A percentile compares a stretch with the other conserved stretches of the same genome.
These are phyloP conservation scores for Aspergillus nanangensis DNA, from an alignment of 495 filamentous ascomycete species.

Conservation along the genomic window DNA sequence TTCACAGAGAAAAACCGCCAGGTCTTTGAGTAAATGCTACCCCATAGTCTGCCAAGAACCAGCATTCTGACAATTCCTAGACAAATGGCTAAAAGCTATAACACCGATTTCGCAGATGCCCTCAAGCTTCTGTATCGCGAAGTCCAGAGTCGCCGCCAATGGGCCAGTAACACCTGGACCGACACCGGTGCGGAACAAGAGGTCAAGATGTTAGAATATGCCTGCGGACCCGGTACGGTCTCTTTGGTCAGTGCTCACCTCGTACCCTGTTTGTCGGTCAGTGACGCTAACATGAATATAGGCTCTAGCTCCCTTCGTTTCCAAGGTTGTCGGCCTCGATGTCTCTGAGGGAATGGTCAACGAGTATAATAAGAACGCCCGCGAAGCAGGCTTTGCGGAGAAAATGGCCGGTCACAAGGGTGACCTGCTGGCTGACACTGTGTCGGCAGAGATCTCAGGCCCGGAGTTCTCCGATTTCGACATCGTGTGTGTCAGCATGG, in stretches of 20 bases:
- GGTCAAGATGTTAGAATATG: constrained; percentile 67
- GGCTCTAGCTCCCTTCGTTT: constrained; percentile 58
- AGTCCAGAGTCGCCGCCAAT: constrained; percentile 48
- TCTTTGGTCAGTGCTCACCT: constrained; percentile 44
- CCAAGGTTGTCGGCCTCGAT: constrained; percentile 60
- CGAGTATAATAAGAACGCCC: constrained; percentile 47
- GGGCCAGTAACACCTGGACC: constrained; percentile 58
- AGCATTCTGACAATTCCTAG: constrained; percentile 25
- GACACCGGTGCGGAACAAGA: constrained; percentile 37
- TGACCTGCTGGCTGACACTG: constrained; percentile 46
- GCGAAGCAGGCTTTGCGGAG: constrained; percentile 35
- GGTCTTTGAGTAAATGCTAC: constrained; percentile 46
- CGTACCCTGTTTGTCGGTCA: too few relatives aligned
- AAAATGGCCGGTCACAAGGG: constrained; percentile 56
- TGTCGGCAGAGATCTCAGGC: constrained; percentile 32
- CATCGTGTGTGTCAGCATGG: constrained; percentile 58
- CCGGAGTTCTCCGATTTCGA: constrained; percentile 58
- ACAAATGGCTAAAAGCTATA: constrained; percentile 41
- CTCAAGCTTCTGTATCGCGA: constrained; percentile 27
- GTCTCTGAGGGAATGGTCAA: constrained; percentile 63
- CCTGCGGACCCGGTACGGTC: constrained; percentile 66
- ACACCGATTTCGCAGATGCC: constrained; percentile 34
- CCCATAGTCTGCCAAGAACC: background rate
- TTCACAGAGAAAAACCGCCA: constrained; percentile 49
- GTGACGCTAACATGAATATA: constrained; percentile 16